phyloP scores from a whole-genome alignment of 169 alveolate species.

The Eimeria praecox region DNA sequence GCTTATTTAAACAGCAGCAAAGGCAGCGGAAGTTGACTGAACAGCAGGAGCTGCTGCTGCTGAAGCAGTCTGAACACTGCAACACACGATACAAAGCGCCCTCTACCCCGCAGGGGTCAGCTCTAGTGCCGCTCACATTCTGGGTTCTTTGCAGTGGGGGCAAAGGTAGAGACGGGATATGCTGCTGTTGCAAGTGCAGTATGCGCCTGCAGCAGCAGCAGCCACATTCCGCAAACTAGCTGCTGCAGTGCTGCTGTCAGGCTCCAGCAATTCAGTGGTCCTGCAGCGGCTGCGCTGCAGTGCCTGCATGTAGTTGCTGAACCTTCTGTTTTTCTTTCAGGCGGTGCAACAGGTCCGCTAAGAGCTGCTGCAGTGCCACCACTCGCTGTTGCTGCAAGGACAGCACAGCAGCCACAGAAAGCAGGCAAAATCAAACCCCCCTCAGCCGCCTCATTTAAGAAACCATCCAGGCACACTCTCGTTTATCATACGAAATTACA shows the following conservation, averaged over 20 bases:
- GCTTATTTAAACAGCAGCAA: not conserved
- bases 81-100: not conserved
- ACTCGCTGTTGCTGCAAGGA: constrained; percentile 41
- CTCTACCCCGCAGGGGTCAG: not conserved
- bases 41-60: constrained; percentile 28
- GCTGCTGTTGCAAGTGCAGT: not conserved
- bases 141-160: not conserved
- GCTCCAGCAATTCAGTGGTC: not conserved
- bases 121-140: not conserved
- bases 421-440: not conserved
- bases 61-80: not conserved
- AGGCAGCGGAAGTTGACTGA: not conserved
- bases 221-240: not conserved
- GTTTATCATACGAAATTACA: not conserved
- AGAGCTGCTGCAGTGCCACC: constrained; percentile 64
- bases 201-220: constrained; percentile 18
- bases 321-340: constrained; percentile 7
- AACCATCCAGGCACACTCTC: not conserved
- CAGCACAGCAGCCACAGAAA: not conserved
- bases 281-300: constrained; percentile 63
- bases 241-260: not conserved
- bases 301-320: constrained; percentile 23
- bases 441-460: not conserved
- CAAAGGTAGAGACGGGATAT: not conserved
- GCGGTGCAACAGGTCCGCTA: constrained; percentile 33